Conservation (phyloP, 805 yeast species). For the Cyberlindnera amylophila region DNA sequence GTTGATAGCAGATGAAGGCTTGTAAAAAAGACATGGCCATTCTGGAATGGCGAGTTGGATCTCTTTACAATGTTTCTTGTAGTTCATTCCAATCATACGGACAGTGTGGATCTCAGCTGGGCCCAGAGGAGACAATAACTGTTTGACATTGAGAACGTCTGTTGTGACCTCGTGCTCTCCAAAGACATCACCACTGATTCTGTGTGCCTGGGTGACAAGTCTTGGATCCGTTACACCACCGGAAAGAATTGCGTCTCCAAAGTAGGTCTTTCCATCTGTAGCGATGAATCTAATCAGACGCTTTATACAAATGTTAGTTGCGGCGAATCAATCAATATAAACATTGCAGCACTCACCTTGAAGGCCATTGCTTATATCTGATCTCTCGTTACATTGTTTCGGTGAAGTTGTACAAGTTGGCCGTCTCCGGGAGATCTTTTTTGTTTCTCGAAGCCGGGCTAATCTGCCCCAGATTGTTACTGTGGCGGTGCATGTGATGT, state of each 20-base stretch:
- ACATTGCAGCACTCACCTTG: conserved; percentile 1
- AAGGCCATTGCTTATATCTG: conserved; percentile 1
- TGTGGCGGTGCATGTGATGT: neutral
- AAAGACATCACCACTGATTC: conserved; percentile 46
- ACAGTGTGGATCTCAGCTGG: conserved; percentile 35
- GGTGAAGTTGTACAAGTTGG: neutral
- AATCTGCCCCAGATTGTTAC: neutral
- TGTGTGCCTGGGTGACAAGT: conserved; percentile 36
- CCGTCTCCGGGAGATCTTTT: neutral
- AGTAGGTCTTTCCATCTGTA: conserved; percentile 38
- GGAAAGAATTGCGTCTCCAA: conserved; percentile 45
- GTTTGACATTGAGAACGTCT: conserved; percentile 30
- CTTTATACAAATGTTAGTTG: conserved; percentile 2
- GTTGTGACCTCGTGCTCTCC: conserved; percentile 34
- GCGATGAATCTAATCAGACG: conserved; percentile 43
- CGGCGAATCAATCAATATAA: too few relatives aligned
- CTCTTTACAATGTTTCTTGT: conserved; percentile 40
- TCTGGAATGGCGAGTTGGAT: conserved; percentile 39
- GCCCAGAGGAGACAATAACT: conserved; percentile 40
- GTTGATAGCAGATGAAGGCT: conserved; percentile 43
- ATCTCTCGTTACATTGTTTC: too few relatives aligned
- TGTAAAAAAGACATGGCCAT: conserved; percentile 48
- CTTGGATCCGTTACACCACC: conserved; percentile 34
- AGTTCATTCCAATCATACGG: conserved; percentile 51
- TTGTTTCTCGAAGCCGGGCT: neutral